phyloP scores from a whole-genome alignment of 176 grass and related monocot species.

The Triticum turgidum region DNA sequence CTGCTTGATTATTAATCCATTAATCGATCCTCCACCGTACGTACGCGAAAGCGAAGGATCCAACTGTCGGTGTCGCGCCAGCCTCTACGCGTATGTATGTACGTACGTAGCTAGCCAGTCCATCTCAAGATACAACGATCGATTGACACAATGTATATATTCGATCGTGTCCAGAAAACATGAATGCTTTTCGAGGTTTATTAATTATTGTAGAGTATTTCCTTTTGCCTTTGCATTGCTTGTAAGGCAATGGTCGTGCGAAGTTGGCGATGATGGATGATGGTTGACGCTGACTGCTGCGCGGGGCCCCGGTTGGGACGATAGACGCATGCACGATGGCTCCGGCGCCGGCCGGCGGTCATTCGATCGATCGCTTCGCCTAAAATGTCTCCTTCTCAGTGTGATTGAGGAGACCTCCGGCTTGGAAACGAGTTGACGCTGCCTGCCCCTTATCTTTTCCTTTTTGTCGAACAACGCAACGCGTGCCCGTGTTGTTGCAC shows the following conservation, averaged over 20 bases:
- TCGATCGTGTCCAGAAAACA: neutral
- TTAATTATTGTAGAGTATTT: neutral
- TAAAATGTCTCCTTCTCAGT: neutral
- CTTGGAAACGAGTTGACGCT: neutral
- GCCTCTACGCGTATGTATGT: neutral
- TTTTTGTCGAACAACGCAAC: neutral
- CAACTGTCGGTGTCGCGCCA: neutral
- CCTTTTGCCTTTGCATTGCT: neutral
- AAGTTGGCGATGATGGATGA: neutral
- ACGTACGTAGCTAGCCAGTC: neutral
- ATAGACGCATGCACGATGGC: neutral
- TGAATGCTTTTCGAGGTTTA: neutral
- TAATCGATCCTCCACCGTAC: neutral
- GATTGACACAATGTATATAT: neutral
- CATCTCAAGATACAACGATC: neutral
- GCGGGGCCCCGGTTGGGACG: neutral
- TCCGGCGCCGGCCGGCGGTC: constrained; percentile 11
- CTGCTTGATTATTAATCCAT: neutral
- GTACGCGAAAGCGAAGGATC: neutral
- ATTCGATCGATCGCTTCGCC: neutral
- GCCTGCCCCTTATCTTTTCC: neutral
- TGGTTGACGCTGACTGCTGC: neutral
- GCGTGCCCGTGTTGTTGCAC: neutral
- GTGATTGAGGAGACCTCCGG: neutral
- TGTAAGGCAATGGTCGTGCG: constrained; percentile 12